Evolutionary conservation across 116 monocot genomes (phyloP).

Genomic region (Papilionanthe hybrid): DNA sequence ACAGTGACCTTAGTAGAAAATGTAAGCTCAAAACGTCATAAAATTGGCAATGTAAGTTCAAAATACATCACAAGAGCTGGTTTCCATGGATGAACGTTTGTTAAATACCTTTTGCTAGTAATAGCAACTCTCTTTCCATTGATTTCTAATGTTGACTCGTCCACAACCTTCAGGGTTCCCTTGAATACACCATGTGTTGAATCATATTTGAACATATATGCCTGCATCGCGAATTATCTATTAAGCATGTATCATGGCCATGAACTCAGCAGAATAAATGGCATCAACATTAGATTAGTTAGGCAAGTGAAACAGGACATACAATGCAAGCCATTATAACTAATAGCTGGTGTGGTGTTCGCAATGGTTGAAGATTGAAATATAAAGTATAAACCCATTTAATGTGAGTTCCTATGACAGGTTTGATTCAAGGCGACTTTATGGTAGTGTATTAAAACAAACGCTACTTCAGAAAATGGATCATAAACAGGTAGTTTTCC

Average conservation of each 20-base stretch:
- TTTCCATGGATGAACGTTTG: neutral
- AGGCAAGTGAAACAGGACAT: neutral
- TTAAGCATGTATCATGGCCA: neutral
- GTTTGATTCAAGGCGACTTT: no score
- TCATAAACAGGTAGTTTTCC: no score
- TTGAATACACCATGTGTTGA: conserved; percentile 94
- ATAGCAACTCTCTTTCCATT: conserved; percentile 71
- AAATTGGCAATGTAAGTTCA: neutral
- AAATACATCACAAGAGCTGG: neutral
- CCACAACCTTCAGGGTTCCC: conserved; percentile 71
- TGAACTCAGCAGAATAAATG: neutral
- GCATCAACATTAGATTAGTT: neutral
- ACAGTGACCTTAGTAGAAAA: neutral
- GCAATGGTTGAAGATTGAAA: neutral
- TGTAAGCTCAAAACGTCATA: neutral
- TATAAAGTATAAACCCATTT: neutral
- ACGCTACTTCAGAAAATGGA: no score
- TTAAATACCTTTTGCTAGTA: conserved; percentile 65
- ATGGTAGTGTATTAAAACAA: no score
- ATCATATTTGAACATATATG: conserved; percentile 99
- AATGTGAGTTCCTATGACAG: no score
- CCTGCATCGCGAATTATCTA: conserved; percentile 37
- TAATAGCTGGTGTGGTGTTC: neutral
- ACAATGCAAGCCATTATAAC: neutral
- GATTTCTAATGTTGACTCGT: conserved; percentile 73